A percentile compares a stretch with the other conserved stretches of the same genome.
These are phyloP conservation scores for Amanita pseudoporphyria DNA, from an alignment of 768 basidiomycete species.

Conservation along the genomic window DNA sequence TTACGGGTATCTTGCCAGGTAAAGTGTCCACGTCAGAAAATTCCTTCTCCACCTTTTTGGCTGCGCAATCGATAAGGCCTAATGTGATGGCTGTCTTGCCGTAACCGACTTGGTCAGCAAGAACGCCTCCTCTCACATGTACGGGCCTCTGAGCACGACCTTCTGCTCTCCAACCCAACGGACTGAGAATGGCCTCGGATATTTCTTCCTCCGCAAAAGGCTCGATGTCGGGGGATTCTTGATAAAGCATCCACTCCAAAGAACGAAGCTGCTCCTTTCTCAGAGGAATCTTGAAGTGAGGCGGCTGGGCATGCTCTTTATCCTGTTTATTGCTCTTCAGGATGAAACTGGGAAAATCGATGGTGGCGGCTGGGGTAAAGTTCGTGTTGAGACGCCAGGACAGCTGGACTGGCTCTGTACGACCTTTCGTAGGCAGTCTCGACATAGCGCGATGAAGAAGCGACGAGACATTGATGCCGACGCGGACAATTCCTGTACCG, in stretches of 20 bases:
- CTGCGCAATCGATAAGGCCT: slow-evolving; percentile 72
- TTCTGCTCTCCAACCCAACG: slow-evolving; percentile 92
- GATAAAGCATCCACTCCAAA: slow-evolving; percentile 83
- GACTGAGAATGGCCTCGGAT: slow-evolving; percentile 77
- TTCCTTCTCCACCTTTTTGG: slow-evolving; percentile 45
- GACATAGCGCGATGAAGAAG: slow-evolving; percentile 81
- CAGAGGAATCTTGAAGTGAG: slow-evolving; percentile 64
- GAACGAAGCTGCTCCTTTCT: slow-evolving; percentile 86
- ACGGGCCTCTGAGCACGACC: slow-evolving; percentile 76
- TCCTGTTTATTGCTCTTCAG: slow-evolving; percentile 73
- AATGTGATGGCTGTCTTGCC: slow-evolving; percentile 95
- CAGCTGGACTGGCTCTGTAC: slow-evolving; percentile 37
- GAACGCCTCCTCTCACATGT: slow-evolving; percentile 76
- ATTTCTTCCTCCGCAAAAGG: slow-evolving; percentile 94
- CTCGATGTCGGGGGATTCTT: slow-evolving; percentile 52
- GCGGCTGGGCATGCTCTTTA: slow-evolving; percentile 63
- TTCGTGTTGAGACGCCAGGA: slow-evolving; percentile 82
- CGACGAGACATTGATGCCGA: slow-evolving; percentile 84
- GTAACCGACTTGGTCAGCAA: slow-evolving; percentile 95
- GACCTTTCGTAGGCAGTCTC: slow-evolving; percentile 54
- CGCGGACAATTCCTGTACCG: slow-evolving; percentile 60
- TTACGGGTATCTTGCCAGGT: slow-evolving; percentile 63
- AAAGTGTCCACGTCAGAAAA: slow-evolving; percentile 39
- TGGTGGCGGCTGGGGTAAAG: slow-evolving; percentile 54
- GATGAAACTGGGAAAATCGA: slow-evolving; percentile 52